A percentile compares a stretch with the other conserved stretches of the same genome.
Evolutionary conservation across 345 rosid genomes (phyloP).

Genomic region (Eucalyptus coolabah): DNA sequence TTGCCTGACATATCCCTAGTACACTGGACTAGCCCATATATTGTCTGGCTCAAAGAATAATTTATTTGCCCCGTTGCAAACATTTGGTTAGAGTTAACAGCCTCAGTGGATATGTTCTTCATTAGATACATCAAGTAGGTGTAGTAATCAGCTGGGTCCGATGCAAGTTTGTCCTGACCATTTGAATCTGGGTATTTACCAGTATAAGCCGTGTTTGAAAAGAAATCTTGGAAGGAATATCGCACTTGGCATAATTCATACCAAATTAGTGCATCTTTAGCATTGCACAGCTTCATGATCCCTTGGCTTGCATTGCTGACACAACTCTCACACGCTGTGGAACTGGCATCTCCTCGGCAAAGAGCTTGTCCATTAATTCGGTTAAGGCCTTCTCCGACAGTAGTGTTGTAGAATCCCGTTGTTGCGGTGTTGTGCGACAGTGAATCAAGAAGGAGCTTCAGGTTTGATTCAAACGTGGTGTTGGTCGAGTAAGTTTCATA

Average conservation of each 20-base stretch:
- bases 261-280: constrained; percentile 11
- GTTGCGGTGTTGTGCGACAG: not conserved
- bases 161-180: not conserved
- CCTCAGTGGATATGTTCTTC: not conserved
- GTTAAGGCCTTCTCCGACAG: not conserved
- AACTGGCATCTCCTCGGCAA: constrained; percentile 16
- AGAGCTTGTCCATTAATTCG: constrained; percentile 13
- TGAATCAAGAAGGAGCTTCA: constrained; percentile 1
- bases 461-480: not conserved
- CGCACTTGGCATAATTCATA: constrained; percentile 19
- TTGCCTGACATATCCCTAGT: constrained; percentile 5
- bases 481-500: not conserved
- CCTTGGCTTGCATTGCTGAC: not conserved
- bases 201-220: not conserved
- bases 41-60: not conserved
- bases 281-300: not conserved
- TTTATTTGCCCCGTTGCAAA: constrained; percentile 11
- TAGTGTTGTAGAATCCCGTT: constrained; percentile 2
- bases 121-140: not conserved
- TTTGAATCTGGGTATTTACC: constrained; percentile 12
- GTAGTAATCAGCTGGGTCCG: not conserved
- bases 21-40: constrained; percentile 25
- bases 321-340: constrained; percentile 4
- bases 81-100: not conserved
- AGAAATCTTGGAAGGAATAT: constrained; percentile 6